Conservation (phyloP, 495 filamentous ascomycete species). For the Talaromyces adpressus region DNA sequence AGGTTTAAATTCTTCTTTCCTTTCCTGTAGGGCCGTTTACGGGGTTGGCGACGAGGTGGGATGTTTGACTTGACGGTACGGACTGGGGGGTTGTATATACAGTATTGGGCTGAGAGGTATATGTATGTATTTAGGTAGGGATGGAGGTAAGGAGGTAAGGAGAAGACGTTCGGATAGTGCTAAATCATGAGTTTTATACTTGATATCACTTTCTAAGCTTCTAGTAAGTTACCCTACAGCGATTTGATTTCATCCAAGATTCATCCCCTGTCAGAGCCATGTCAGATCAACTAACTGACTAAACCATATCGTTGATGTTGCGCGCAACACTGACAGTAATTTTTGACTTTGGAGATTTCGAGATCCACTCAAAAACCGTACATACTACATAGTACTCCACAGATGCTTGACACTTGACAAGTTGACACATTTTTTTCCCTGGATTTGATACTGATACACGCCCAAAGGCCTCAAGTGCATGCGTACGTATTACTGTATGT, state of each 20-base stretch:
- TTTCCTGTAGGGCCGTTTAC: background rate
- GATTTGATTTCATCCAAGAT: background rate
- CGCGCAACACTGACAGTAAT: background rate
- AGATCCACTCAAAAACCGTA: background rate
- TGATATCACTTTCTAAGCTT: background rate
- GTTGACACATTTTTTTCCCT: background rate
- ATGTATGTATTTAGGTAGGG: background rate
- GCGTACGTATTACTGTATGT: background rate
- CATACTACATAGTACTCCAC: too few relatives aligned
- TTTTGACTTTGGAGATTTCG: background rate
- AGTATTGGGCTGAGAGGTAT: background rate
- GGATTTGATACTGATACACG: background rate
- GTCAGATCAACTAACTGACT: background rate
- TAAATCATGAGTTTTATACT: background rate
- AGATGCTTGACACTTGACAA: background rate
- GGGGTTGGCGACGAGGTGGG: conserved; percentile 1
- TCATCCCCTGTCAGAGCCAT: background rate
- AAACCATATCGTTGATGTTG: background rate
- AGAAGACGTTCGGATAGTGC: background rate
- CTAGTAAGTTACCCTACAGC: too few relatives aligned
- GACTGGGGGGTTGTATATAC: background rate
- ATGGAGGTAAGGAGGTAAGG: background rate
- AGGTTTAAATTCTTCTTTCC: background rate
- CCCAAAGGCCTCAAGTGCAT: background rate
- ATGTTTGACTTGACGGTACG: background rate